Evolutionary conservation across 208 protist species (phyloP).

Genomic region (Leishmania lainsoni): DNA sequence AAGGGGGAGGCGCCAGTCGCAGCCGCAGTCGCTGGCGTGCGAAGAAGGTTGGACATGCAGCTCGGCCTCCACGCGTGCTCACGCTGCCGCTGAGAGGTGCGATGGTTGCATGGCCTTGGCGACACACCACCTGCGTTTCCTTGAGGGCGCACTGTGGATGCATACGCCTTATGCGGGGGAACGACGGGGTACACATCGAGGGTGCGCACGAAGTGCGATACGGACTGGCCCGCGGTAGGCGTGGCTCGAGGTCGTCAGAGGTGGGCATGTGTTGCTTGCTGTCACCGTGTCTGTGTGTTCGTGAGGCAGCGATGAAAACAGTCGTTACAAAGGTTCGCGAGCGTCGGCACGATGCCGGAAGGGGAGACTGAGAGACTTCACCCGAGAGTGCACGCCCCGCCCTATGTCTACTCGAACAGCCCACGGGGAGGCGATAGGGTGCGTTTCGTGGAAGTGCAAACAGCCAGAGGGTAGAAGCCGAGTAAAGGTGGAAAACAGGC

Average conservation of each 20-base stretch:
- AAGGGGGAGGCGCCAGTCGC: background rate
- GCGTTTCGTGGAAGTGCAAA: background rate
- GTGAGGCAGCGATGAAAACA: slow-evolving; percentile 1
- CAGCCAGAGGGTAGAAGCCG: background rate
- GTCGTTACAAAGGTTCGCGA: too few relatives aligned
- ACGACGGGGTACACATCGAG: slow-evolving; percentile 32
- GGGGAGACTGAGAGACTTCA: background rate
- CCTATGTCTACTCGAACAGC: background rate
- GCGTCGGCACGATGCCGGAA: background rate
- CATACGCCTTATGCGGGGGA: background rate
- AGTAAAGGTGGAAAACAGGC: background rate
- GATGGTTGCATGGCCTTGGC: background rate
- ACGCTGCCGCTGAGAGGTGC: background rate
- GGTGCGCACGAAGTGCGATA: slow-evolving; percentile 20
- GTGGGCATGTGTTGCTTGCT: background rate
- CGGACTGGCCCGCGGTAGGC: background rate
- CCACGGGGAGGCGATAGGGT: background rate
- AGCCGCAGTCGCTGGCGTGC: background rate
- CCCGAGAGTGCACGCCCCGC: background rate
- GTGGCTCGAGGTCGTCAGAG: background rate
- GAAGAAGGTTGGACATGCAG: background rate
- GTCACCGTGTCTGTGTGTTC: background rate
- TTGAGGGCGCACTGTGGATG: background rate
- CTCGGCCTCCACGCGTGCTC: background rate
- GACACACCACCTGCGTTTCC: background rate